Evolutionary conservation across 2,329 filamentous ascomycete genomes (phyloP), one percentile per base, ranked within the genome.

Genomic region (Beauveria sp.): DNA sequence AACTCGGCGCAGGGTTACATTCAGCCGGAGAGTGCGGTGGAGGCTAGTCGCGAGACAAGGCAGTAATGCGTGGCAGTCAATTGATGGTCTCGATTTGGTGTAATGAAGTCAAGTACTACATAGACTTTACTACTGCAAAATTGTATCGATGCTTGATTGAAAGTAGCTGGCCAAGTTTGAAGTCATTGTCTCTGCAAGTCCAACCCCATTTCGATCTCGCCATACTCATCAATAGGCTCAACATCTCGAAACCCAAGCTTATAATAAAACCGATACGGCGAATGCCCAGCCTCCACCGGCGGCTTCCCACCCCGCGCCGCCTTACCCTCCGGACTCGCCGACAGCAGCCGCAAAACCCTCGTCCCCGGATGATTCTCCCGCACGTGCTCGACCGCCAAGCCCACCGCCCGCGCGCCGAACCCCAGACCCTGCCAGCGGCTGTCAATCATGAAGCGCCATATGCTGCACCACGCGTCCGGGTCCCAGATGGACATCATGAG

Each of bases 1-100:
- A 73, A 73, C 54, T 73, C 76, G 2, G 76, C 75, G 1, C 74
- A 77, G 68, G 75, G 75, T 0, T 69, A 74, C 57, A 66, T 79
- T 52, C 67, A 78, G 10, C 77, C 77, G 0, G 69, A 67, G 51
- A 79, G 75, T 40, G 75, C 76, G 46, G 71, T 71, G 2, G 67
- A 80, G 66, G 65, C 71, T 20, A 71, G 71, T 53, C 64, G 64
- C 10, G 71, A 73, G 64, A 55, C 53, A 8, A 46, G 43, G 30
- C 50, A 51, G 34, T 58, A 43, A 22, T 50, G 12, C 12, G 30
- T 34, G 30, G 20, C n/a, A 44, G 37, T 3, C 9, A n/a, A 10
- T 7, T 7, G 9, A 22, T 20, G 34, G 50, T n/a, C 10, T 34
- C 30, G 9, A 30, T 34, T 34, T 34, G 30, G 30, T 34, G 30